Evolutionary conservation across 2,329 filamentous ascomycete genomes (phyloP).

Genomic region (Colletotrichum sojae): DNA sequence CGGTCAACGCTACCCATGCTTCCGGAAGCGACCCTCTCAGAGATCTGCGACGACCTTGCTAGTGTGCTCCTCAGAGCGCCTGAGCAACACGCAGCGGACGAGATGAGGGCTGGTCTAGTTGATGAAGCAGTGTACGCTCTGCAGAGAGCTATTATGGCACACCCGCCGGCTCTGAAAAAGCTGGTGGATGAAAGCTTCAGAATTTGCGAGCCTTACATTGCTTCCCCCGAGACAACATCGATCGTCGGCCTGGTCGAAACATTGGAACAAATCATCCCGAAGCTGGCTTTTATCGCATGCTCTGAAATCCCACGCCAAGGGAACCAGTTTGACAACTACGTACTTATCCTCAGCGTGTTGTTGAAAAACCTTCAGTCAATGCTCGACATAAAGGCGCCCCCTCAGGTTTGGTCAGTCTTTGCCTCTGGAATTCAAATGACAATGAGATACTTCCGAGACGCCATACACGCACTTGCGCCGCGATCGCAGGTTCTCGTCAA

Average conservation of each 20-base stretch:
- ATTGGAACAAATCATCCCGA: constrained; percentile 56
- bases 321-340: constrained; percentile 55
- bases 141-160: constrained; percentile 54
- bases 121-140: constrained; percentile 59
- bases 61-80: constrained; percentile 47
- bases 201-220: constrained; percentile 25
- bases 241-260: constrained; percentile 12
- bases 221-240: constrained; percentile 23
- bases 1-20: constrained; percentile 36
- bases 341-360: constrained; percentile 55
- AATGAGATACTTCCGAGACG: constrained; percentile 46
- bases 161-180: constrained; percentile 52
- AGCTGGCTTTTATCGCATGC: constrained; percentile 65
- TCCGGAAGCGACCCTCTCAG: constrained; percentile 44
- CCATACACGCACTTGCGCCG: constrained; percentile 11
- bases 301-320: constrained; percentile 53
- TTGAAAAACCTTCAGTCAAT: constrained; percentile 53
- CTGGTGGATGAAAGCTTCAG: constrained; percentile 46
- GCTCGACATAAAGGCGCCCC: constrained; percentile 50
- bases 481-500: constrained; percentile 16
- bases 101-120: constrained; percentile 46
- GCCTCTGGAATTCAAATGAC: constrained; percentile 52
- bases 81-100: constrained; percentile 41
- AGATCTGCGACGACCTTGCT: constrained; percentile 52
- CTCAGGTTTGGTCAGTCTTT: constrained; percentile 55